phyloP scores from a whole-genome alignment of 2,329 filamentous ascomycete species.

The Achaetomium macrosporum region DNA sequence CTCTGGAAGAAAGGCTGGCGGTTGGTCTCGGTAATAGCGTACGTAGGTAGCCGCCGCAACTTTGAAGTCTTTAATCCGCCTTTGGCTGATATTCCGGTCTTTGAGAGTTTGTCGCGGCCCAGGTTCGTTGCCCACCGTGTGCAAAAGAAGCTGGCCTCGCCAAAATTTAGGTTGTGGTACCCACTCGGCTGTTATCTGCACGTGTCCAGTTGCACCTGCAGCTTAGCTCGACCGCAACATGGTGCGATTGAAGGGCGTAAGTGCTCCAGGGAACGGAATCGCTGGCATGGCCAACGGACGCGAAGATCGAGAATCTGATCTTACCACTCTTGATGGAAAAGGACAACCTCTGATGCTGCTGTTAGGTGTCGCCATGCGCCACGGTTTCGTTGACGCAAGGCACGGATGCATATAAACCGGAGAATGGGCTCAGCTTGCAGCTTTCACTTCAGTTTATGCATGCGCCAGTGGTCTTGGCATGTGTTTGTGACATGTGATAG shows the following conservation, averaged over 20 bases:
- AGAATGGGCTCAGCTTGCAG: not conserved
- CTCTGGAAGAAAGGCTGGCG: not conserved
- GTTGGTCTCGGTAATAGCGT: not conserved
- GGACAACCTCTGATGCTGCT: not conserved
- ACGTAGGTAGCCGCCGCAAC: too few species aligned
- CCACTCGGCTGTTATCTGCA: slow-evolving; percentile 19
- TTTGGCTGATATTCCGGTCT: not conserved
- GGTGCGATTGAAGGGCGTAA: slow-evolving; percentile 7
- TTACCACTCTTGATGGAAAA: not conserved
- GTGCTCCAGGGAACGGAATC: not conserved
- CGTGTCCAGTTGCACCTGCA: slow-evolving; percentile 17
- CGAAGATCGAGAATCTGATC: not conserved
- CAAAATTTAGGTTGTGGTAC: slow-evolving; percentile 13
- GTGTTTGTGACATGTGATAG: slow-evolving; percentile 9
- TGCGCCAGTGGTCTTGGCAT: not conserved
- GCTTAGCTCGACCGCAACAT: slow-evolving; percentile 4
- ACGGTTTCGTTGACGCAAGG: not conserved
- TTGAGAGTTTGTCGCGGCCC: not conserved
- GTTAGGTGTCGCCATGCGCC: slow-evolving; percentile 7
- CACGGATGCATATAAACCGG: slow-evolving; percentile 7
- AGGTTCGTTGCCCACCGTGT: slow-evolving; percentile 16
- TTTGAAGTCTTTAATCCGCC: not conserved
- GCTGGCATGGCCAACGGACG: not conserved
- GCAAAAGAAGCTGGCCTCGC: slow-evolving; percentile 13
- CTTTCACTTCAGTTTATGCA: slow-evolving; percentile 3